Conservation (phyloP, 371 early-diverging fungal genomes). For the Zopfochytrium polystomum region DNA sequence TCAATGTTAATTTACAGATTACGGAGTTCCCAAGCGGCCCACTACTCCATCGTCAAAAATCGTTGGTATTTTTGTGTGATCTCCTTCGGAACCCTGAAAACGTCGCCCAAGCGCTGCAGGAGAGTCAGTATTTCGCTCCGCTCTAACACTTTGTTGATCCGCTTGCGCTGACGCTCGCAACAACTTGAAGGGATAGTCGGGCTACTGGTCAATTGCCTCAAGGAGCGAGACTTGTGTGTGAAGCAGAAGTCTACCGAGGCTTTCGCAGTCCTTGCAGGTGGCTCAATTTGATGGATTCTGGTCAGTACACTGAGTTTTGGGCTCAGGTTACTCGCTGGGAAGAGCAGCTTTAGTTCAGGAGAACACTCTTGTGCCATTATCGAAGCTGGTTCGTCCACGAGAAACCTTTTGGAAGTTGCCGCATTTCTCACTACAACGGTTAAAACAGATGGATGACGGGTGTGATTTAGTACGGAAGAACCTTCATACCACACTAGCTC, state of each 20-base stretch:
- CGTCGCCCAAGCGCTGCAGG: conserved; percentile 33
- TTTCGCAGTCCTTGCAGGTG: conserved; percentile 14
- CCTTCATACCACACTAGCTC: no score
- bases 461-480: no score
- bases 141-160: background rate
- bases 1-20: no score
- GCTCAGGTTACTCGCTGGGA: conserved; percentile 41
- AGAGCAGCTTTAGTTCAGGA: conserved; percentile 29
- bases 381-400: conserved; percentile 19
- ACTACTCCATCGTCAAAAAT: conserved; percentile 29
- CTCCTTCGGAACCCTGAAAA: conserved; percentile 44
- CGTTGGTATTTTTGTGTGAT: conserved; percentile 42
- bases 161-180: background rate
- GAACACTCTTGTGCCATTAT: conserved; percentile 18
- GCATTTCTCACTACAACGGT: no score
- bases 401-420: conserved; percentile 31
- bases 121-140: conserved; percentile 18
- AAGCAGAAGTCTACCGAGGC: conserved; percentile 45
- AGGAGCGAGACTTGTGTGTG: conserved; percentile 34
- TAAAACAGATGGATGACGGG: no score
- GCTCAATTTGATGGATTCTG: background rate
- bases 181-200: conserved; percentile 27
- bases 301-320: background rate
- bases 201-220: conserved; percentile 25
- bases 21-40: conserved; percentile 16